Conservation (phyloP, 2,329 filamentous ascomycete genomes). For the Knufia fluminis region DNA sequence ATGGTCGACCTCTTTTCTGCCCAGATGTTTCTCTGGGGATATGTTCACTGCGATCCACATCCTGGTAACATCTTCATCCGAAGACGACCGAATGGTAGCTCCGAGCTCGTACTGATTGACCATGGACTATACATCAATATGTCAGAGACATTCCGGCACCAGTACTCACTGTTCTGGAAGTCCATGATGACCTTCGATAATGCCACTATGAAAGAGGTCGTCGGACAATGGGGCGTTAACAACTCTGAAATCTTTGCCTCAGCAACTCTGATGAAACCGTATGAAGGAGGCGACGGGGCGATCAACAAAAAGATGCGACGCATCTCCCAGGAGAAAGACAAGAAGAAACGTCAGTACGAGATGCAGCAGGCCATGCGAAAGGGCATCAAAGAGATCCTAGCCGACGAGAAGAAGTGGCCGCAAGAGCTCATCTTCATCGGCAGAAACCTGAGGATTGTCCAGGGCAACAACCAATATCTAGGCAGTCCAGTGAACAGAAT, state of each 20-base stretch:
- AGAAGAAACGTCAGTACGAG: conserved; percentile 57
- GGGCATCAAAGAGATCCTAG: conserved; percentile 68
- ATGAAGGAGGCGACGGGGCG: conserved; percentile 69
- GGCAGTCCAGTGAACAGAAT: conserved; percentile 82
- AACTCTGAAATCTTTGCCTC: conserved; percentile 86
- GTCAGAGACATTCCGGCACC: conserved; percentile 68
- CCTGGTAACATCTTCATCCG: conserved; percentile 96
- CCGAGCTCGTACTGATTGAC: conserved; percentile 91
- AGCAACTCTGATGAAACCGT: conserved; percentile 80
- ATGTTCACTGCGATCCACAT: conserved; percentile 93
- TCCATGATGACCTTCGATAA: conserved; percentile 91
- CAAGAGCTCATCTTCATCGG: conserved; percentile 88
- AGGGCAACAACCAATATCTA: conserved; percentile 85
- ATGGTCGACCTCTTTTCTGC: conserved; percentile 96
- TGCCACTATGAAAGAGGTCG: conserved; percentile 61
- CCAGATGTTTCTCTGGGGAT: conserved; percentile 95
- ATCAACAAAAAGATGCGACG: conserved; percentile 52
- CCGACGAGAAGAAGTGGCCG: conserved; percentile 80
- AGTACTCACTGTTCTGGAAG: conserved; percentile 91
- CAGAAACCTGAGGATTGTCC: conserved; percentile 83
- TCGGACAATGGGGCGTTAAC: conserved; percentile 74
- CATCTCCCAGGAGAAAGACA: conserved; percentile 45
- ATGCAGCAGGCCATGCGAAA: conserved; percentile 66
- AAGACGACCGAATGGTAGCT: conserved; percentile 66
- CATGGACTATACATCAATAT: conserved; percentile 95